Evolutionary conservation across 2,329 filamentous ascomycete species (phyloP), one percentile per base, ranked within the genome.

Genomic region (Clonostachys chloroleuca): DNA sequence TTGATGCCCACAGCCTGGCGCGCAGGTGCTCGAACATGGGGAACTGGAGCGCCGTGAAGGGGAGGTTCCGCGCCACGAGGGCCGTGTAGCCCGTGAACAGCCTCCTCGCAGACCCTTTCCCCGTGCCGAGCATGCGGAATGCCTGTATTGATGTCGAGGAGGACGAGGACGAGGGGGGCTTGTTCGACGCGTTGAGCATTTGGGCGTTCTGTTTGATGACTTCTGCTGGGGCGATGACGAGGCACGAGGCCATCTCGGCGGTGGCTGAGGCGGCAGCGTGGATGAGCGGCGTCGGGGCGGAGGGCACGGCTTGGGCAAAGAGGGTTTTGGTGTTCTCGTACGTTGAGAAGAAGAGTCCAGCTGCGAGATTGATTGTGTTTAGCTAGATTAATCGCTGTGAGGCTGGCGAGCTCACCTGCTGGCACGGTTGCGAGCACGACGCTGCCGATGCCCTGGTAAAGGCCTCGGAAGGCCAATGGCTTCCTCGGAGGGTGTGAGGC

Each of bases 121-220:
- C 42, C 67, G 77, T 74, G 50, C 60, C 80, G 66, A 64, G 64
- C 64, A 71, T 74, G 48, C 63, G 70, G 52, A 81, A 63, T 1
- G 74, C 73, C 49, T 68, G 64, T n/a, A 78, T 56, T 1, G 75
- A 80, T 1, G 73, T 74, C 5, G 67, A 70, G 6, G 46, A 43
- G 9, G 43, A 39, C 2, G 36, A 42, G 9, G 43, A 39, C 1
- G 36, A 8, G 14, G 36, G 4, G 14, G 14, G 36, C 36, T n/a
- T 39, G 14, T 39, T 39, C 4, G 36, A 39, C 14, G 36, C 36
- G 6, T 30, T 30, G 17, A 94, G 73, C 78, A 96, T 91, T 65
- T 96, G 91, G 0, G 92, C 90, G 65, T 96, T 96, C 62, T 95
- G 91, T 69, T 96, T 96, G 52, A 96, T 81, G 8, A 95, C 89